Base-by-base conservation (phyloP, 495 filamentous ascomycete genomes). In the Neurospora tetrasperma region DNA sequence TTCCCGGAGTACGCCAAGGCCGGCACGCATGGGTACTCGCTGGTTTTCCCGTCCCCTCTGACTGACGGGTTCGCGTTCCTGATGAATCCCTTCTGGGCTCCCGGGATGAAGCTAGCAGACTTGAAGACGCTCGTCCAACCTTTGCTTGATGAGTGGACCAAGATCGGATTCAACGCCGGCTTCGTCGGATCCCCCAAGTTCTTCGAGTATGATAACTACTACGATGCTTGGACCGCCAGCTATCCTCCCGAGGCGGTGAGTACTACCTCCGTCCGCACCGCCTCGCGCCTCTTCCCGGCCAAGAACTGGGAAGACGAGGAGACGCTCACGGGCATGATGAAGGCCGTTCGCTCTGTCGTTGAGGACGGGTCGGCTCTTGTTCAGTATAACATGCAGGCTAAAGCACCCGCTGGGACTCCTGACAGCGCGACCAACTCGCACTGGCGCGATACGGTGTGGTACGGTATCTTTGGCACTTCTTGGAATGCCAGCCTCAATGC, bases 11-110 rank as follows among this genome's bases (percentile, higher is more conserved):
- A 84, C 74, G 83, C 85, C 20, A 82, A 84, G 43, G 75, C 80
- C 8, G 86, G 86, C 18, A 82, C 82, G 11, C 88, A 88, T 75
- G 81, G 81, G 18, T 88, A 89, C 82, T 88, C 70, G 14, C 68
- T 20, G 18, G 69, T 75, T 66, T 73, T 76, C 69, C 75, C 72
- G n/a, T 54, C 44, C 35, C 42, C 14, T 43, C 42, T 18, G 35
- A 74, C 70, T 0, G 59, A 59, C 16, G 73, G 74, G 27, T 78
- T 72, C 66, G 42, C 35, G 11, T 75, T 74, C 66, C 43, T 69
- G 42, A 74, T 79, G 71, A 18, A 70, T 42, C 77, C 77, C n/a
- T 79, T 75, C 66, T 39, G 75, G 70, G 73, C 76, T 7, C 71
- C 76, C 39, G 74, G 75, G 44, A 75, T 72, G 74, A 40, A 70